Evolutionary conservation across 495 filamentous ascomycete species (phyloP), one percentile per base, ranked within the genome.

Genomic region (Evernia prunastri): DNA sequence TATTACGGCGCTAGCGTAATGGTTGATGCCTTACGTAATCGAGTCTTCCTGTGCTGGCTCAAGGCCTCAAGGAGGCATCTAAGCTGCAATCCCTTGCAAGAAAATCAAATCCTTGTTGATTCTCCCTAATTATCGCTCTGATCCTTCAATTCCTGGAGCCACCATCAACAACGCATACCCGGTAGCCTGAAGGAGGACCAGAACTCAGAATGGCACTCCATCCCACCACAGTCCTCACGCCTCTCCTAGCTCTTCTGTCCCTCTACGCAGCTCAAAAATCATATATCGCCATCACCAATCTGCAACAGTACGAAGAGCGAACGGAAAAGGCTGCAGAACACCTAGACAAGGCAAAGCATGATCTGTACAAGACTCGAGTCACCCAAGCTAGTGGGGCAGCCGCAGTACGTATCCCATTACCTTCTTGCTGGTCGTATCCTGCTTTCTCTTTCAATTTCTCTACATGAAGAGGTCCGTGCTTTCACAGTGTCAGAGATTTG

Each of bases 201-300:
- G 5, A 39, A 11, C 10, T 39, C 47, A 29, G 0, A 3, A 51
- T 51, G 47, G 4, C 47, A 15, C 13, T 27, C 13, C 23, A 8
- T 27, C 47, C 47, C 10, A 51, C 47, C 13, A 51, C 23, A 27
- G 0, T 51, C 47, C 25, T 51, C 25, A 8, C 47, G 4, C 51
- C 51, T 10, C 51, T 54, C 51, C 12, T 54, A n/a, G 27, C 51
- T 1, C 27, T 54, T 17, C 36, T 71, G 1, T 66, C 69, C 29
- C 54, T 66, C 18, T 73, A 67, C 43, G 64, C 70, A 61, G 70
- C 62, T 25, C 47, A 47, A 36, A 66, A 68, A 60, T 79, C 75
- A 43, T 78, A 75, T 69, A 63, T 70, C 36, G 75, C 76, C 63
- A 80, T 80, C 66, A 72, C 63, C 47, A 75, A 76, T 40, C 70